Evolutionary conservation across 192 early-diverging fungal genomes (phyloP).

Genomic region (Mortierella hygrophila): DNA sequence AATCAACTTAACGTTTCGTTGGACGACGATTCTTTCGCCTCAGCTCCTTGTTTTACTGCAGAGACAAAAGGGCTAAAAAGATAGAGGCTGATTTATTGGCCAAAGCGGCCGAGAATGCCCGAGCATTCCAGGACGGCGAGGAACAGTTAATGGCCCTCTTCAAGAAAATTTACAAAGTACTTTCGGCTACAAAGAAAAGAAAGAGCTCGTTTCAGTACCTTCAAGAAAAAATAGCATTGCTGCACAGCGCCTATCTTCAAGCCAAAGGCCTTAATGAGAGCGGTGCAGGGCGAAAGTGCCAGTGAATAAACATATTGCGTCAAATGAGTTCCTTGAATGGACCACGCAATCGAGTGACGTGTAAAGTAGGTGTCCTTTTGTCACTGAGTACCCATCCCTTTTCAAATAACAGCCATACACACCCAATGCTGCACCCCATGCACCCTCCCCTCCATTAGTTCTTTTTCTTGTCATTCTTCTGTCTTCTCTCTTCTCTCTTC

Average conservation of each 20-base stretch:
- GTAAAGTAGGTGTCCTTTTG: too few relatives aligned
- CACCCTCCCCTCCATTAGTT: too few relatives aligned
- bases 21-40: constrained; percentile 5
- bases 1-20: not conserved
- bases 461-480: not conserved
- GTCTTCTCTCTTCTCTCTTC: not conserved
- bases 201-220: constrained; percentile 2
- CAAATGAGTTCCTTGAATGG: not conserved
- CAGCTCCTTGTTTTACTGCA: not conserved
- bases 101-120: constrained; percentile 1
- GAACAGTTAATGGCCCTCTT: not conserved
- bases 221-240: not conserved
- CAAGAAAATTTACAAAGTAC: not conserved
- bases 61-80: constrained; percentile 2
- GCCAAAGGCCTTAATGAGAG: not conserved
- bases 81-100: not conserved
- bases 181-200: not conserved
- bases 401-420: too few relatives aligned
- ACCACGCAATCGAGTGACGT: too few relatives aligned
- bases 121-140: not conserved
- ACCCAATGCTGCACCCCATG: too few relatives aligned
- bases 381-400: too few relatives aligned
- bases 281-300: not conserved
- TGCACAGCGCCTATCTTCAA: not conserved
- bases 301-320: not conserved